A percentile compares a stretch with the other conserved stretches of the same genome.
Conservation (phyloP, 345 rosid species). For the Eucalyptus sp. region DNA sequence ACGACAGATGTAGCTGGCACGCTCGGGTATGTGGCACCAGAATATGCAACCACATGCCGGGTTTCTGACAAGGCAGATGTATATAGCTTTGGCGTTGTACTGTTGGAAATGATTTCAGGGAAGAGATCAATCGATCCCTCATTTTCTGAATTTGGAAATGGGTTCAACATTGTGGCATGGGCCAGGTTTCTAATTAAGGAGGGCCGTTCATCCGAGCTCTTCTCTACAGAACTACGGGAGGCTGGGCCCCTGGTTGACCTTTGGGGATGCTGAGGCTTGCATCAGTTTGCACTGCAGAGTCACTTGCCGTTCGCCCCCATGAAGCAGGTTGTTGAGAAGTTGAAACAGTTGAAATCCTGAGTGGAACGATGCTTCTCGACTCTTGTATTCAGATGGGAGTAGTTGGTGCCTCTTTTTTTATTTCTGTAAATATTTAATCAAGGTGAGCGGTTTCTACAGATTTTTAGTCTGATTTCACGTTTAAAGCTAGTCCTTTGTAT, state of each 20-base stretch:
- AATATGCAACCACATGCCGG: conserved; percentile 64
- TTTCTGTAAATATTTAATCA: not conserved
- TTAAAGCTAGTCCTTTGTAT: not conserved
- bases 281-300: conserved; percentile 41
- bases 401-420: not conserved
- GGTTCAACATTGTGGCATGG: conserved; percentile 60
- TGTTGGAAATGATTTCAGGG: conserved; percentile 53
- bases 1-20: conserved; percentile 72
- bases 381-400: not conserved
- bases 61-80: conserved; percentile 72
- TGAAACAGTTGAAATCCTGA: conserved; percentile 40
- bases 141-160: conserved; percentile 47
- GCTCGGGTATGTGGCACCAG: conserved; percentile 70
- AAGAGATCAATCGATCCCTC: conserved; percentile 65
- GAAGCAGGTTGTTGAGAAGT: conserved; percentile 39
- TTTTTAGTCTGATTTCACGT: not conserved
- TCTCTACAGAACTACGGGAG: conserved; percentile 37
- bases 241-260: conserved; percentile 35
- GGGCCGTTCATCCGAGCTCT: conserved; percentile 32
- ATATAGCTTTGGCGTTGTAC: conserved; percentile 56
- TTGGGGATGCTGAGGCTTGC: conserved; percentile 42
- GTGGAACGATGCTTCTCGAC: not conserved
- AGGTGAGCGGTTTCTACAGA: not conserved
- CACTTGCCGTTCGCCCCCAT: conserved; percentile 35
- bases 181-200: conserved; percentile 45